Conservation (phyloP, 1,139 yeast species). For the Pichia sp. region DNA sequence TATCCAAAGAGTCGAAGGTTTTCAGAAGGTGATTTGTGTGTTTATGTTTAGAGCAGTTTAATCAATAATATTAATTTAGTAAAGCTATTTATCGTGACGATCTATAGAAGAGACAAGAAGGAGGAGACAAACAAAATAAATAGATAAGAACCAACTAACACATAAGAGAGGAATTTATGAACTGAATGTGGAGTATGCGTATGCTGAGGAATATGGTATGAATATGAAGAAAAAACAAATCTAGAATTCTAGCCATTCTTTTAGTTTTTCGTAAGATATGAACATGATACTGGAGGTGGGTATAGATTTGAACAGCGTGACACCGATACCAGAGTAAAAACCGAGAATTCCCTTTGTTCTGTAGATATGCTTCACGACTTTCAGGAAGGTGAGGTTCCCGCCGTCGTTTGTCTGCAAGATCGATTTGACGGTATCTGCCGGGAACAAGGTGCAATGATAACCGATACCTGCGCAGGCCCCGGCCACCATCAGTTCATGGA, state of each 20-base stretch:
- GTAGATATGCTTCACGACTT: conserved; percentile 39
- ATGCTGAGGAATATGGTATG: not conserved
- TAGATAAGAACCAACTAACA: not conserved
- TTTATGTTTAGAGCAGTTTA: too few species aligned
- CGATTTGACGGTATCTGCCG: conserved; percentile 87
- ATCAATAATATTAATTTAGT: too few species aligned
- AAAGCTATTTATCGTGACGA: too few species aligned
- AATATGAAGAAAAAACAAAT: not conserved
- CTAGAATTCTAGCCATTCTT: conserved; percentile 26
- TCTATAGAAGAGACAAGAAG: too few species aligned
- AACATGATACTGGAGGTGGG: conserved; percentile 91
- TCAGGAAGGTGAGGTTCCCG: conserved; percentile 24
- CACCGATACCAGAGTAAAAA: conserved; percentile 79
- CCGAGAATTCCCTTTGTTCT: conserved; percentile 55
- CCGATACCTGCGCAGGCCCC: conserved; percentile 87
- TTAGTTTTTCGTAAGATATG: conserved; percentile 68
- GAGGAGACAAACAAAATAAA: not conserved
- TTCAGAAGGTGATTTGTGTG: not conserved
- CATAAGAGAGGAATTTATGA: not conserved
- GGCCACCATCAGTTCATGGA: conserved; percentile 56
- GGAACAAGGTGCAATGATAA: conserved; percentile 76
- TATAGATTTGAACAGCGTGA: conserved; percentile 74
- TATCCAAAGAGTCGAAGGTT: not conserved
- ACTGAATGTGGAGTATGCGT: not conserved
- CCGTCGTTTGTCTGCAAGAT: conserved; percentile 64